Base-by-base conservation (phyloP, 352 stramenopile species). In the Thalassiosira gravida region DNA sequence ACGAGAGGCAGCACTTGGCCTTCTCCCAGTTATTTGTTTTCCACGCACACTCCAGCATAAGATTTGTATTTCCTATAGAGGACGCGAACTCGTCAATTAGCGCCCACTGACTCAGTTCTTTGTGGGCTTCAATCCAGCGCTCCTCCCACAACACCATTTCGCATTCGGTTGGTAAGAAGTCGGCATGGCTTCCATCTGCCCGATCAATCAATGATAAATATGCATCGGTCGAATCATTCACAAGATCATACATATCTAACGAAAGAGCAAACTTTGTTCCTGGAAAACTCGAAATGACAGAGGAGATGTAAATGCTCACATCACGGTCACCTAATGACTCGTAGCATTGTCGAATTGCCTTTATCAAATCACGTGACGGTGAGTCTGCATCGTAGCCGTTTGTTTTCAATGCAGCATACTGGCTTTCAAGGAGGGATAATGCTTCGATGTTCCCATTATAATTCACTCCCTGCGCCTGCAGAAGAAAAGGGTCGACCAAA, bases 111-210 rank as follows among this genome's bases (percentile, higher is more conserved):
- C 89, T 88, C 39, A 92, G 68, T 76, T 94, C 80, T 59, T 88
- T 88, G 35, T 94, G 83, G 14, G 90, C 61, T 55, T 90, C 78
- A 14, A 94, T 56, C 89, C 91, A 95, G 18, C 82, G 71, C 18
- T 91, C 70, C 71, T 94, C 87, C 85, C 89, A 92, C 29, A 94
- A 61, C 32, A 73, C 58, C 44, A 93, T 82, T 82, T 95, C 91
- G 67, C 70, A 67, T 55, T 92, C 80, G 57, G 75, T 71, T 42
- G 82, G 77, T 39, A 75, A 37, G 55, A 83, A 82, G 7, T 74
- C 50, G 61, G 37, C 42, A 44, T 72, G 24, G 35, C 57, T 69
- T 53, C 49, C 44, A 55, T 88, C 77, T 25, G 84, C 84, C 35
- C 80, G 24, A 37, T 92, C 82, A 47, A 93, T 86, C 22, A 94